Base-by-base conservation (phyloP, 345 rosid genomes). In the Toxicodendron radicans region DNA sequence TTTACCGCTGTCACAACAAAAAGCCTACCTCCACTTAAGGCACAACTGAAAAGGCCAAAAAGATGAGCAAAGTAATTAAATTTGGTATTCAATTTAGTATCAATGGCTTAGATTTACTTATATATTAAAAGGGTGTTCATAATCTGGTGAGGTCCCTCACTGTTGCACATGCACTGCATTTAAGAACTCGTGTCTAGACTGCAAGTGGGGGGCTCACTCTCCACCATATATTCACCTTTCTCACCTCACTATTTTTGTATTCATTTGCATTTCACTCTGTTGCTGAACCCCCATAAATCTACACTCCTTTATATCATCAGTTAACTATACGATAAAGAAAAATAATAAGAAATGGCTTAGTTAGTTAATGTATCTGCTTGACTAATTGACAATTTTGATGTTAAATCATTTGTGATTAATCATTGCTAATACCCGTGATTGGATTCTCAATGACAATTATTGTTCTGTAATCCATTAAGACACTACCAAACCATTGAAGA, bases 121-220 rank as follows among this genome's bases (percentile, higher is more conserved):
- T 13, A 24, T 45, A 45, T 62, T 54, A 32, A 46, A 30, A 54
- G 59, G n/a, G 60, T 64, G 38, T 64, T 70, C 6, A 64, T 56
- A 57, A 69, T 54, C 21, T 27, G 70, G 32, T 70, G 79, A 65
- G 74, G 78, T 62, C 64, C 76, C 58, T 82, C 79, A 32, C 38
- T 21, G n/a, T 73, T 76, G 83, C 87, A 82, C 85, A 84, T 75
- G 86, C 78, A 24, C 70, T 61, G 83, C 90, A 84, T 82, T 84
- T 58, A 82, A 67, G 68, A 66, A 74, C 63, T 57, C 14, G 18
- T 17, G 32, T 59, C 74, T 62, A 10, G 54, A 58, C 51, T 58
- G 59, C 41, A 18, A 64, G 78, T 52, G 79, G 78, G 78, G 71
- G 53, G 24, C 79, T 63, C 57, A n/a, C 17, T 60, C 18, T 17